Evolutionary conservation across 106 monocot genomes (phyloP), one percentile per base, ranked within the genome.

Genomic region (Dioscorea zingiberensis): DNA sequence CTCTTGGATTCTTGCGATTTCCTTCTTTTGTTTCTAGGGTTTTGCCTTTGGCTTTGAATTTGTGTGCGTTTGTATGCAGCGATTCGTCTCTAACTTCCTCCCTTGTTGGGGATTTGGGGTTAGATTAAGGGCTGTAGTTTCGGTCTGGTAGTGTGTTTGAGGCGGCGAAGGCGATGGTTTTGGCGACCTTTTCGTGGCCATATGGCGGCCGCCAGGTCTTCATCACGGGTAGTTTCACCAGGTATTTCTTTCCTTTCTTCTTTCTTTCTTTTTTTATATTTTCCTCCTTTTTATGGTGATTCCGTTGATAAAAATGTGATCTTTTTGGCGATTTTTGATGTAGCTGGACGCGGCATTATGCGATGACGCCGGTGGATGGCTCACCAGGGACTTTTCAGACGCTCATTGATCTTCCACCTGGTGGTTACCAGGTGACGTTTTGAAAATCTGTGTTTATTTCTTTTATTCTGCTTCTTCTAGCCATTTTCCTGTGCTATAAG

Each of bases 161-260:
- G 38, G 57, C 0, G 57, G 13, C 57, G 25, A 4, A 19, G 53
- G 48, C 44, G 27, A 71, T 71, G 70, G 70, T 71, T 60, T 22
- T 51, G 22, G 48, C 49, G 61, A 27, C 22, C 21, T 61, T 71
- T 32, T 48, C 60, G 48, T 71, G 70, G 70, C 70, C 61, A 19
- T 61, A 61, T 29, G 70, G 70, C 4, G 70, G 70, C n/a, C 60
- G 17, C 0, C 48, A 53, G 9, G 60, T 61, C 11, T 60, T 60
- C 60, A 28, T 71, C 19, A 47, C 58, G 28, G 70, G 70, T 30
- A 49, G 48, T 48, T 71, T 71, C 70, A 47, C 28, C 0, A 51
- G 70, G 70, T 70, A 27, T 18, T 47, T 61, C 4, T 32, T 11
- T 26, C 17, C 1, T 27, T 66, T 4, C 17, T 18, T 13, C 26